These are phyloP conservation scores for Primulina tabacum DNA, from an alignment of 257 asterid species.

Conservation along the genomic window DNA sequence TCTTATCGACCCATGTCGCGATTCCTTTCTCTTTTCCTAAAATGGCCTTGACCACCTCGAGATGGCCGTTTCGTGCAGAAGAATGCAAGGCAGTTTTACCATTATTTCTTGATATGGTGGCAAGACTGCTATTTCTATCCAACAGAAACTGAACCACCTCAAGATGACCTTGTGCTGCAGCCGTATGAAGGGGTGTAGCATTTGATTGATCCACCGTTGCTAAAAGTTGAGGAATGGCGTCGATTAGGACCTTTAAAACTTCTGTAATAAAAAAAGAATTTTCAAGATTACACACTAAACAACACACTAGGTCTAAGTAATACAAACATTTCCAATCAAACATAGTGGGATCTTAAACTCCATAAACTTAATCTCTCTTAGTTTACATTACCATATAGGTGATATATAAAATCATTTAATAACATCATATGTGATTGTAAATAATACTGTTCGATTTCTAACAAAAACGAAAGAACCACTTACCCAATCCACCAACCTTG, in stretches of 20 bases:
- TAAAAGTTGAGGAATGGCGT: constrained; percentile 56
- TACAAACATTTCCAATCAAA: too few relatives aligned
- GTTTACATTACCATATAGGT: too few relatives aligned
- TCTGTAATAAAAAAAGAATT: constrained; percentile 31
- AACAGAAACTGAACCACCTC: constrained; percentile 59
- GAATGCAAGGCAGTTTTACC: constrained; percentile 73
- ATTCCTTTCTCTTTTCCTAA: constrained; percentile 57
- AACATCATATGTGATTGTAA: too few relatives aligned
- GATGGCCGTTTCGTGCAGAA: constrained; percentile 69
- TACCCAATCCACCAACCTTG: constrained; percentile 64
- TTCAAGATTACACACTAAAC: neutral
- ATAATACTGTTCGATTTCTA: neutral
- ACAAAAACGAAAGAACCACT: constrained; percentile 7
- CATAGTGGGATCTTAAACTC: too few relatives aligned
- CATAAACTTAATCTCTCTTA: neutral
- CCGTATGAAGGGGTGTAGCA: constrained; percentile 63
- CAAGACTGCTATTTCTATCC: constrained; percentile 57
- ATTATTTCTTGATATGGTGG: constrained; percentile 63
- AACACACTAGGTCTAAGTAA: neutral
- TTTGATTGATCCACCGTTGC: constrained; percentile 72
- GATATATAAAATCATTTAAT: too few relatives aligned
- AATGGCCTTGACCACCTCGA: constrained; percentile 60
- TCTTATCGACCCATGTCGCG: constrained; percentile 56
- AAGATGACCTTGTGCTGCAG: constrained; percentile 70
- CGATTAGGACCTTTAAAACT: constrained; percentile 54